A percentile compares a stretch with the other conserved stretches of the same genome.
Conservation (phyloP, 495 filamentous ascomycete genomes). For the Penicillium salamii region DNA sequence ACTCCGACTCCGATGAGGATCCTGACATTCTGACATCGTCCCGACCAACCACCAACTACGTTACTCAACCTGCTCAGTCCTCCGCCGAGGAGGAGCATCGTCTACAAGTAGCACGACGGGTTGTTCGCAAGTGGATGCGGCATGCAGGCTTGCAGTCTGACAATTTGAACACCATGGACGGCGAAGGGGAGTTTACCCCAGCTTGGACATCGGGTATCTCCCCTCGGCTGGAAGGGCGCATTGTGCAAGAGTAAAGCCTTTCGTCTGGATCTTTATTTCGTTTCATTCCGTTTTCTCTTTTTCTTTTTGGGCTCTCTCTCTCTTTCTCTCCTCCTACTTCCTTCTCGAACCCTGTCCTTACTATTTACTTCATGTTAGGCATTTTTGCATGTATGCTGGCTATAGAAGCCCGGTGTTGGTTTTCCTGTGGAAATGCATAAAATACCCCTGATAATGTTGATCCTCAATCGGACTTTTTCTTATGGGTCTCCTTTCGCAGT, state of each 20-base stretch:
- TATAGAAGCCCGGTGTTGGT: slow-evolving; percentile 1
- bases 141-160: slow-evolving; percentile 55
- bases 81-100: slow-evolving; percentile 38
- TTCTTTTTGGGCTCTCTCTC: neutral
- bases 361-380: slow-evolving; percentile 1
- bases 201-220: slow-evolving; percentile 78
- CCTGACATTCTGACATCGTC: slow-evolving; percentile 40
- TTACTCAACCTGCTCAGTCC: slow-evolving; percentile 36
- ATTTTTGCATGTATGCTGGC: slow-evolving; percentile 1
- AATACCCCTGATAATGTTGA: neutral
- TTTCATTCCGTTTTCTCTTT: neutral
- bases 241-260: slow-evolving; percentile 40
- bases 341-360: neutral
- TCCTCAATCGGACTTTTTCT: slow-evolving; percentile 10
- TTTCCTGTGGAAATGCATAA: slow-evolving; percentile 3
- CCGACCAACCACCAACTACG: slow-evolving; percentile 36
- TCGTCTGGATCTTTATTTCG: neutral
- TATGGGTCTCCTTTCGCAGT: slow-evolving; percentile 7
- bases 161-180: slow-evolving; percentile 34
- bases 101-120: slow-evolving; percentile 53
- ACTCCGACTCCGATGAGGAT: slow-evolving; percentile 46
- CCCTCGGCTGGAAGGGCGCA: slow-evolving; percentile 74
- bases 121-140: slow-evolving; percentile 72
- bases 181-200: slow-evolving; percentile 54
- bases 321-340: no score